phyloP scores from a whole-genome alignment of 108 stramenopile species.

The Bacterosira constricta region DNA sequence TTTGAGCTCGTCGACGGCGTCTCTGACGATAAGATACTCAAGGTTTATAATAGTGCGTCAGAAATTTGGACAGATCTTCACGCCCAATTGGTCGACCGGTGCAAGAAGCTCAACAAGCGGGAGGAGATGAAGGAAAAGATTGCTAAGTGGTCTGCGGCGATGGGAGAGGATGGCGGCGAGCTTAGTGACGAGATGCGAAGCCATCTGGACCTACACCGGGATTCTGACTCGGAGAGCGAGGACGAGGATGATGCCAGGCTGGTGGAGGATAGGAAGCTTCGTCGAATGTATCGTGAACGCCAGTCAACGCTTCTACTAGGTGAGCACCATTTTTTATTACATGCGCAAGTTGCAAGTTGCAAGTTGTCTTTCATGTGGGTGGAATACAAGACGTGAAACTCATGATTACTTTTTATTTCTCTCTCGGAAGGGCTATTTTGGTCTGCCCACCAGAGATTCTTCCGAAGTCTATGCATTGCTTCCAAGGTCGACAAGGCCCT shows the following conservation, averaged over 20 bases:
- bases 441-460: slow-evolving; percentile 77
- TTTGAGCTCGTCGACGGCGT: slow-evolving; percentile 62
- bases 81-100: slow-evolving; percentile 29
- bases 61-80: slow-evolving; percentile 57
- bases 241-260: slow-evolving; percentile 19
- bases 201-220: slow-evolving; percentile 7
- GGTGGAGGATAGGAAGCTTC: slow-evolving; percentile 17
- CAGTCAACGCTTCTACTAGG: background rate
- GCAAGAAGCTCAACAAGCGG: background rate
- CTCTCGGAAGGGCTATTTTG: slow-evolving; percentile 51
- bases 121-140: slow-evolving; percentile 13
- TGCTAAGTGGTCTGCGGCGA: background rate
- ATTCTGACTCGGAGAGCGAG: slow-evolving; percentile 27
- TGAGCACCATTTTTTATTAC: no score
- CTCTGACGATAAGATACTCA: slow-evolving; percentile 28
- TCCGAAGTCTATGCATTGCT: slow-evolving; percentile 67
- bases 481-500: slow-evolving; percentile 66
- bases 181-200: slow-evolving; percentile 12
- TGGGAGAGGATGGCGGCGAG: background rate
- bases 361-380: no score
- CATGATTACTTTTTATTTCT: background rate
- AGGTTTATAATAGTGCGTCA: slow-evolving; percentile 54
- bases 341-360: no score
- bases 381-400: background rate
- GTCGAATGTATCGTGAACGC: slow-evolving; percentile 30